These are phyloP conservation scores for Abortiporus biennis DNA, from an alignment of 1,284 basidiomycete species.

Conservation along the genomic window DNA sequence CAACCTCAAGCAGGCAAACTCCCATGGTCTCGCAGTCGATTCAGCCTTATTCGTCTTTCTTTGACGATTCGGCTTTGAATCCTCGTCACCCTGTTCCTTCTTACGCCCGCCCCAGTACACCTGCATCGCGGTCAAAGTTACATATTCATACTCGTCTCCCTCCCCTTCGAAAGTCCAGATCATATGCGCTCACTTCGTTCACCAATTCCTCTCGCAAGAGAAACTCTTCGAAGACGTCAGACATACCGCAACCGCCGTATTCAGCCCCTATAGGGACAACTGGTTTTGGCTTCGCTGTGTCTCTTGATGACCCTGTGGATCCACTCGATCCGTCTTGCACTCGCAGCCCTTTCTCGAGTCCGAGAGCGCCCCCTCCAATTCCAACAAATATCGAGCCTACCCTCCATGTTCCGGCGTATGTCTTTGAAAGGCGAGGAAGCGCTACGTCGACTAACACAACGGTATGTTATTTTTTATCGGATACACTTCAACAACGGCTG, in stretches of 20 bases:
- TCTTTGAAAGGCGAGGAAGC: slow-evolving; percentile 23
- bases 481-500: too few species aligned
- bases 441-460: slow-evolving; percentile 19
- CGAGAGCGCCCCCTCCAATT: background rate
- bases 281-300: too few species aligned
- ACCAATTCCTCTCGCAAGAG: slow-evolving; percentile 3
- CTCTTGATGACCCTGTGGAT: too few species aligned
- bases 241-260: too few species aligned
- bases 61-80: slow-evolving; percentile 14
- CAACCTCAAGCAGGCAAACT: slow-evolving; percentile 1
- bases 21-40: slow-evolving; percentile 8
- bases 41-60: slow-evolving; percentile 14
- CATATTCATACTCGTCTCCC: slow-evolving; percentile 22
- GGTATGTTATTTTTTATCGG: slow-evolving; percentile 18
- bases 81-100: background rate
- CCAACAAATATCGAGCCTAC: slow-evolving; percentile 1
- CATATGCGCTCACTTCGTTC: slow-evolving; percentile 15
- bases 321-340: background rate
- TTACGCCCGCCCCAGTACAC: background rate
- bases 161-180: slow-evolving; percentile 20
- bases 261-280: too few species aligned
- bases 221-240: too few species aligned
- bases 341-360: background rate
- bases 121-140: slow-evolving; percentile 3
- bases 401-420: slow-evolving; percentile 17